Evolutionary conservation across 2,329 filamentous ascomycete species (phyloP).

Genomic region (Leptographium galeiforme): DNA sequence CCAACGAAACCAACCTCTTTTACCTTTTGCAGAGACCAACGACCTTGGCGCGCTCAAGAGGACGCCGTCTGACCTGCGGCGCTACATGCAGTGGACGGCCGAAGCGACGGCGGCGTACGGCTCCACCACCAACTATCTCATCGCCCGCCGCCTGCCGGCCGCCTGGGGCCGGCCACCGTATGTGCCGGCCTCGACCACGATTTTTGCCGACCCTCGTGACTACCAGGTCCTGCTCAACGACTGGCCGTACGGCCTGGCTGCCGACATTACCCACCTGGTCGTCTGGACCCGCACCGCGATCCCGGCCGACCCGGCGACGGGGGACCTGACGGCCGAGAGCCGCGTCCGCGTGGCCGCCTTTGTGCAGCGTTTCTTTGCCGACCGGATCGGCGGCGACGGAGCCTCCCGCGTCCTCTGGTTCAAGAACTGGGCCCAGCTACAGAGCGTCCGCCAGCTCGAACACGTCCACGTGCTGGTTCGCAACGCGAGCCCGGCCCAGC

Average conservation of each 20-base stretch:
- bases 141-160: constrained; percentile 54
- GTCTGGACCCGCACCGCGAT: constrained; percentile 83
- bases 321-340: constrained; percentile 57
- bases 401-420: constrained; percentile 61
- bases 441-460: constrained; percentile 77
- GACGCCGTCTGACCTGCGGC: constrained; percentile 64
- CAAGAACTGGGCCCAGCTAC: constrained; percentile 83
- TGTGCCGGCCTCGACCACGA: constrained; percentile 31
- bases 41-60: constrained; percentile 64
- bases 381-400: constrained; percentile 33
- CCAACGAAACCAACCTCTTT: too few relatives aligned
- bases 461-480: constrained; percentile 71
- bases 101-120: constrained; percentile 61
- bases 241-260: constrained; percentile 75
- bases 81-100: constrained; percentile 66
- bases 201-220: constrained; percentile 41
- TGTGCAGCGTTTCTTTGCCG: constrained; percentile 54
- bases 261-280: constrained; percentile 64
- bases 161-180: constrained; percentile 53
- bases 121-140: constrained; percentile 65
- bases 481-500: constrained; percentile 34
- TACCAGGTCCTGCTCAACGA: constrained; percentile 72
- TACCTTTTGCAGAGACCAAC: constrained; percentile 26
- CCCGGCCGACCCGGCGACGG: constrained; percentile 54
- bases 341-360: constrained; percentile 53